Conservation (phyloP, 176 grass and related monocot species). For the Thalia dealbata region DNA sequence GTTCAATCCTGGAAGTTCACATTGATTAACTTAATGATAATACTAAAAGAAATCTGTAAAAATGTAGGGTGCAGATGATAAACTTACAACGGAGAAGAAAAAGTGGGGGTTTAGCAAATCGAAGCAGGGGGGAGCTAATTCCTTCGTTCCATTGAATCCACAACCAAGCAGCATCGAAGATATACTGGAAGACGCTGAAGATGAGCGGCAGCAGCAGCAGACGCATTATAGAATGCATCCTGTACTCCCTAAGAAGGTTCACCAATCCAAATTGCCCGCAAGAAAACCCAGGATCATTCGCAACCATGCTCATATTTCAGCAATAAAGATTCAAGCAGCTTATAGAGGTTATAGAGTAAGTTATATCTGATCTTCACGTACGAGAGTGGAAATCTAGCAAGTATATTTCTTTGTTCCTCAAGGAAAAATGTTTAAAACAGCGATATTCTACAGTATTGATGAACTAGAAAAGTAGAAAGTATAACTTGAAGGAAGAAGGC, state of each 20-base stretch:
- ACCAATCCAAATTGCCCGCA: constrained; percentile 27
- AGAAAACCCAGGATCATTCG: constrained; percentile 15
- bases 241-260: constrained; percentile 25
- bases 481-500: too few species aligned
- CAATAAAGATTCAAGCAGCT: constrained; percentile 67
- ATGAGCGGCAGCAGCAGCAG: constrained; percentile 23
- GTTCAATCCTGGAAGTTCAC: neutral
- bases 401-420: too few species aligned
- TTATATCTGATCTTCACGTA: neutral
- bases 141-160: constrained; percentile 66
- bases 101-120: constrained; percentile 61
- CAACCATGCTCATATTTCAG: constrained; percentile 24
- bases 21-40: neutral
- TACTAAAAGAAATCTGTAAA: neutral
- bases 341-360: constrained; percentile 62
- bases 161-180: constrained; percentile 94
- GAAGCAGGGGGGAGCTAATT: constrained; percentile 29
- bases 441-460: too few species aligned
- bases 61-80: constrained; percentile 17
- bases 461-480: too few species aligned
- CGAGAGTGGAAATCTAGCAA: neutral
- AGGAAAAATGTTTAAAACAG: too few species aligned
- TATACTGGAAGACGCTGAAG: constrained; percentile 76
- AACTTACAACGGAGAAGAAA: constrained; percentile 63
- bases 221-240: constrained; percentile 28